phyloP scores from a whole-genome alignment of 169 alveolate species.

The Cryptosporidium parvum region DNA sequence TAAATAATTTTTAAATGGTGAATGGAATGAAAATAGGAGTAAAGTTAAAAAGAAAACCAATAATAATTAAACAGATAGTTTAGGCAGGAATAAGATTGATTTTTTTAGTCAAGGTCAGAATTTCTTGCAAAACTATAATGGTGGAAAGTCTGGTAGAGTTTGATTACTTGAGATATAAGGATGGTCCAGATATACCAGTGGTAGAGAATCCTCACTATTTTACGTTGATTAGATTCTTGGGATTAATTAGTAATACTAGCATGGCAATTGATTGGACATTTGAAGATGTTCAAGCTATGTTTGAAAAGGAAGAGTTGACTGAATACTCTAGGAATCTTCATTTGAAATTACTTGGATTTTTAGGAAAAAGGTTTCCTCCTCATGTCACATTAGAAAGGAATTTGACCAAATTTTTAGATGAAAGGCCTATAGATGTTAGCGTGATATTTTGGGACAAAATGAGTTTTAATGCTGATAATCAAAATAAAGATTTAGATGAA shows the following conservation, averaged over 20 bases:
- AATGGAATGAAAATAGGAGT: not conserved
- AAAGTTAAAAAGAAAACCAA: constrained; percentile 2
- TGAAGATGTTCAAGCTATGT: constrained; percentile 29
- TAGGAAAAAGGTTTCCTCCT: constrained; percentile 72
- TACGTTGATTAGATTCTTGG: constrained; percentile 51
- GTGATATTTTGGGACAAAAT: constrained; percentile 61
- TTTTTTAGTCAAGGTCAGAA: not conserved
- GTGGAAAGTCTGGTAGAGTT: constrained; percentile 23
- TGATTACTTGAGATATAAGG: constrained; percentile 39
- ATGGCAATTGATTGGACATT: constrained; percentile 68
- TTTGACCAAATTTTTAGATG: constrained; percentile 66
- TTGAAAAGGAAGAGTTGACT: constrained; percentile 48
- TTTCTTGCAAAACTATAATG: not conserved
- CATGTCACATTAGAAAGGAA: constrained; percentile 70
- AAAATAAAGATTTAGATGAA: not conserved
- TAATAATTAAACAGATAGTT: not conserved
- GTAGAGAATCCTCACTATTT: constrained; percentile 69
- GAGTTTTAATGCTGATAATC: not conserved
- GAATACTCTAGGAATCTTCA: constrained; percentile 62
- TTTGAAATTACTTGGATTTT: constrained; percentile 48
- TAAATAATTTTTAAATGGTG: not conserved
- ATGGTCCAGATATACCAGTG: constrained; percentile 73
- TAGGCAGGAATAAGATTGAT: not conserved
- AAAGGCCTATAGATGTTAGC: constrained; percentile 61
- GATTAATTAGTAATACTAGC: constrained; percentile 34